Evolutionary conservation across 805 yeast species (phyloP).

Genomic region (Sungouiozyma intestinalis): DNA sequence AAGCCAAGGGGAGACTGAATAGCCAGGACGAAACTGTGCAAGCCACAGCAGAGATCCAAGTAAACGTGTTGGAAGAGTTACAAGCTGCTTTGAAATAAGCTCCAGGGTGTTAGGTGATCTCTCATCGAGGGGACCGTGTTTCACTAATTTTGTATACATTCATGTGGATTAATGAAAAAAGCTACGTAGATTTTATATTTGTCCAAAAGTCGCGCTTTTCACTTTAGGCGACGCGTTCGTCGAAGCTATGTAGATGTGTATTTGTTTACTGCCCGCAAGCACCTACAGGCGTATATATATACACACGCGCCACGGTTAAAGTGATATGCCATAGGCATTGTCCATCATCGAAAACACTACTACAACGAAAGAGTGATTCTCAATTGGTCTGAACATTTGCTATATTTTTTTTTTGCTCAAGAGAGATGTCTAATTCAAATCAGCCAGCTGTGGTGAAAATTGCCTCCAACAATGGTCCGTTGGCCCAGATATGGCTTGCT

Average conservation of each 20-base stretch:
- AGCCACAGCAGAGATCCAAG: conserved; percentile 90
- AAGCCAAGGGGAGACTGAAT: conserved; percentile 84
- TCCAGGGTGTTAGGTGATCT: neutral
- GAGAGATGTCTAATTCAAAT: neutral
- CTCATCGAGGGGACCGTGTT: neutral
- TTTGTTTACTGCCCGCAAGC: neutral
- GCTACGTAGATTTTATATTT: neutral
- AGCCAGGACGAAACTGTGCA: conserved; percentile 82
- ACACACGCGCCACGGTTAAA: neutral
- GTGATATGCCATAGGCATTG: too few species aligned
- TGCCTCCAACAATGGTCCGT: conserved; percentile 60
- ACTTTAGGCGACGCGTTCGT: neutral
- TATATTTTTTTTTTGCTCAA: neutral
- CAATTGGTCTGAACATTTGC: neutral
- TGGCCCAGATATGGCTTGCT: conserved; percentile 88
- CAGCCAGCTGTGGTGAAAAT: conserved; percentile 10
- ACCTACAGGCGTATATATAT: neutral
- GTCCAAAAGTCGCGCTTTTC: neutral
- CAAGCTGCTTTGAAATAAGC: conserved; percentile 35
- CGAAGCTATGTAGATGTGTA: neutral
- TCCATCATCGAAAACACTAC: too few species aligned
- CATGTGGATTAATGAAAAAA: neutral
- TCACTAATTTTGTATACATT: neutral
- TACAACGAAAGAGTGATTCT: neutral
- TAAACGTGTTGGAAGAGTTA: conserved; percentile 93